Evolutionary conservation across 352 stramenopile species (phyloP).

Genomic region (Aphanomyces invadans): DNA sequence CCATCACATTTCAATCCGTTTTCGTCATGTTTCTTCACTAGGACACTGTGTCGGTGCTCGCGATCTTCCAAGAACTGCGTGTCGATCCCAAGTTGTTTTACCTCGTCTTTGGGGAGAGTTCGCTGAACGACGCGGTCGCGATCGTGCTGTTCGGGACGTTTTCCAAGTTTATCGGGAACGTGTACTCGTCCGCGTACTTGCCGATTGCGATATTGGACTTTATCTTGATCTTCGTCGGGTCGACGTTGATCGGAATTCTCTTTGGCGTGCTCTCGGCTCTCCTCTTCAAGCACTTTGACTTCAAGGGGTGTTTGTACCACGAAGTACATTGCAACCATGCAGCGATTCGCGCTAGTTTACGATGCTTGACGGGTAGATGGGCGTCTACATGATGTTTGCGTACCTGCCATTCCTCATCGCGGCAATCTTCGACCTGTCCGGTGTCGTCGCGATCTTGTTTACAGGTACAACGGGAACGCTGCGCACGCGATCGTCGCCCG

Average conservation of each 20-base stretch:
- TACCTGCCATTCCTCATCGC: constrained; percentile 34
- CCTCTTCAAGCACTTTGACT: constrained; percentile 65
- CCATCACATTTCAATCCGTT: not conserved
- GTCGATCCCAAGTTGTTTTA: constrained; percentile 73
- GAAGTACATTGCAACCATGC: constrained; percentile 43
- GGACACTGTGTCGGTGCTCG: constrained; percentile 74
- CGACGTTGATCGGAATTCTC: constrained; percentile 50
- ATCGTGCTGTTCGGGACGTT: constrained; percentile 75
- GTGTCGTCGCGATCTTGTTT: constrained; percentile 81
- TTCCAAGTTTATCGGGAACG: constrained; percentile 50
- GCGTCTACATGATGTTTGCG: constrained; percentile 32
- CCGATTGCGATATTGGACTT: constrained; percentile 47
- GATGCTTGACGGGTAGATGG: constrained; percentile 26
- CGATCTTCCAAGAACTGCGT: constrained; percentile 60
- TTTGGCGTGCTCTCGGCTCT: constrained; percentile 42
- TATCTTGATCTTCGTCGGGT: constrained; percentile 53
- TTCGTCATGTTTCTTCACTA: not conserved
- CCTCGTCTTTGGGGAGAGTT: constrained; percentile 77
- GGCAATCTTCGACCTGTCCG: constrained; percentile 33
- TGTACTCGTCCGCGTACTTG: constrained; percentile 31
- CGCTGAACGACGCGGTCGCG: constrained; percentile 74
- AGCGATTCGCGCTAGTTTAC: too few species aligned
- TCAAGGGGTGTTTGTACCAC: constrained; percentile 45
- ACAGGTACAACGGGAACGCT: too few species aligned
- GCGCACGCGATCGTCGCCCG: too few species aligned